Base-by-base conservation (phyloP, 2,329 filamentous ascomycete species). In the Fusarium algeriense region DNA sequence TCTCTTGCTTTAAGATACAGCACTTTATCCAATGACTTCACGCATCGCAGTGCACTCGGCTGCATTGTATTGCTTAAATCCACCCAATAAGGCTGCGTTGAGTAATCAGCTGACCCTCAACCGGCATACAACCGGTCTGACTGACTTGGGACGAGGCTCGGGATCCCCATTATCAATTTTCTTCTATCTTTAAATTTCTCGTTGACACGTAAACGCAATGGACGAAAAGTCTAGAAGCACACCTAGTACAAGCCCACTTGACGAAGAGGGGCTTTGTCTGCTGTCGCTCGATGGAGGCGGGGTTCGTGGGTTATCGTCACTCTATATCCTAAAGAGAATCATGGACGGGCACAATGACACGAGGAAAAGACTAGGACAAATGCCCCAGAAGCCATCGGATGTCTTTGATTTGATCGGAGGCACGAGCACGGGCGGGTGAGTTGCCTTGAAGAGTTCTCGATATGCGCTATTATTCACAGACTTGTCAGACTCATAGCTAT, bases 401-500 rank as follows among this genome's bases (percentile, higher is more conserved):
- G 10, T 63, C 6, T 67, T 63, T 30, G 53, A 67, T 26, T 13
- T 59, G 4, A 67, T 52, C 0, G 64, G 52, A 14, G 64, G 64
- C 4, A 46, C 48, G 9, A 46, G 59, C 35, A 67, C 59, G 12
- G 53, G 64, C 6, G 64, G 48, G 48, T 59, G 28, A 28, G 7
- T 7, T 7, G 14, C 14, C 13, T 5, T 10, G n/a, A 32, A 5
- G 0, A 5, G 7, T 30, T 28, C n/a, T 8, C 13, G 5, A 8
- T 26, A 15, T 13, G 49, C 12, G 9, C 28, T 43, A 14, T 20
- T 35, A 5, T 34, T 30, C 1, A 26, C 28, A 3, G 20, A 28
- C 4, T 12, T 12, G 6, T 10, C 12, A 67, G 64, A 5, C 26
- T 67, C 2, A 63, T 55, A 13, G 53, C 64, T 2, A 63, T 52